Conservation (phyloP, 2,329 filamentous ascomycete genomes). For the Arthrinium puccinioides region DNA sequence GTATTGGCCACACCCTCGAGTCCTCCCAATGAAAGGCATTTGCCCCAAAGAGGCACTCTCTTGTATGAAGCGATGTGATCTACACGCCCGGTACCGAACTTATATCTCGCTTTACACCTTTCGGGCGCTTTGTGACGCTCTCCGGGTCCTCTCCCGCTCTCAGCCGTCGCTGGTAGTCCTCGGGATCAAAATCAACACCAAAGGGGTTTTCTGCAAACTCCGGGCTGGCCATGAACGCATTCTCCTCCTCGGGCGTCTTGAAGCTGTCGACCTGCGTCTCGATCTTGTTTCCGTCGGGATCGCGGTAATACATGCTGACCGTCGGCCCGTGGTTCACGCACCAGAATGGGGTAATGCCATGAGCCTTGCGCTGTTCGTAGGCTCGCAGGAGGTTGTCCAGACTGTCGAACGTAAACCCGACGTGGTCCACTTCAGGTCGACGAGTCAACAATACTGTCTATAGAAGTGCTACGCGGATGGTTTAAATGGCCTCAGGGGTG, state of each 20-base stretch:
- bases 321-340: conserved; percentile 40
- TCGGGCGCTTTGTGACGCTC: too few relatives aligned
- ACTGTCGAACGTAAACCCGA: conserved; percentile 31
- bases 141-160: conserved; percentile 16
- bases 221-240: conserved; percentile 27
- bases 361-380: conserved; percentile 27
- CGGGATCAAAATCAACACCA: conserved; percentile 35
- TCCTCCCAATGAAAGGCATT: too few relatives aligned
- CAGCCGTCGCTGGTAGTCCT: conserved; percentile 26
- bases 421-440: conserved; percentile 35
- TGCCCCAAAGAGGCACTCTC: too few relatives aligned
- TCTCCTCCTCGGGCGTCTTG: conserved; percentile 26
- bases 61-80: too few relatives aligned
- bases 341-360: conserved; percentile 32
- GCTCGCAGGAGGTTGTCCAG: conserved; percentile 26
- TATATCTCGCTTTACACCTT: too few relatives aligned
- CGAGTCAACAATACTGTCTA: too few relatives aligned
- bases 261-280: conserved; percentile 41
- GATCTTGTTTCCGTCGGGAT: conserved; percentile 40
- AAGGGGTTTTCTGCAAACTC: conserved; percentile 34
- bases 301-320: conserved; percentile 38
- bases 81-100: too few relatives aligned
- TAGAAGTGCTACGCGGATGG: too few relatives aligned
- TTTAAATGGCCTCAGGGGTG: too few relatives aligned
- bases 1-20: too few relatives aligned